Conservation (phyloP, 73 alveolate species). For the Symbiodinium natans region DNA sequence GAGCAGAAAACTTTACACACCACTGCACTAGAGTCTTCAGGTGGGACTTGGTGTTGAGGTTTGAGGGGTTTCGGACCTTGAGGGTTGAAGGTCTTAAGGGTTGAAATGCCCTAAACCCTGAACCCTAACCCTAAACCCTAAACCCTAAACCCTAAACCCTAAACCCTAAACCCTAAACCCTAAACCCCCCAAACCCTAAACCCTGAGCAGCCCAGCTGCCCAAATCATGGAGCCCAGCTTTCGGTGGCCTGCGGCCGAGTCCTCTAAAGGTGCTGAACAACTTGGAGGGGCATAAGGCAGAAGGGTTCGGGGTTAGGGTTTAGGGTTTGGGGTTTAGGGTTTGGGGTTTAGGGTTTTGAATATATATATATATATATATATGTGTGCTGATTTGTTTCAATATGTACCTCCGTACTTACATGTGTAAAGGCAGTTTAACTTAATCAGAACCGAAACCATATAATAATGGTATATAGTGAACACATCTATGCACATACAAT, state of each 20-base stretch:
- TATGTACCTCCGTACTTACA: no score
- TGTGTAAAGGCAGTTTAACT: no score
- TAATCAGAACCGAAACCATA: no score
- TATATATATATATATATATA: no score
- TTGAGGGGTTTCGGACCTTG: not conserved
- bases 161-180: not conserved
- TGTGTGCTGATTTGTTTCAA: no score
- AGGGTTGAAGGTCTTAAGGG: no score
- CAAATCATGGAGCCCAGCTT: slow-evolving; percentile 71
- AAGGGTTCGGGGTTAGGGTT: not conserved
- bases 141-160: not conserved
- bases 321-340: not conserved
- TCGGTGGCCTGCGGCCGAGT: slow-evolving; percentile 66
- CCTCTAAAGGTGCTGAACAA: not conserved
- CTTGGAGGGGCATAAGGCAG: no score
- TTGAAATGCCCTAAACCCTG: not conserved
- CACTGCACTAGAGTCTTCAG: no score
- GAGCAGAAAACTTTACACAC: no score
- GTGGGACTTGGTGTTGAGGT: not conserved
- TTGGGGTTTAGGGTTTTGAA: not conserved
- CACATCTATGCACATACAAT: no score
- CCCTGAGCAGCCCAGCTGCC: not conserved
- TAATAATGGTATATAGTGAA: no score
- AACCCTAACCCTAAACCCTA: not conserved
- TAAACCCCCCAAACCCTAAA: not conserved